Conservation (phyloP, 805 yeast genomes). For the Pichia heedii region DNA sequence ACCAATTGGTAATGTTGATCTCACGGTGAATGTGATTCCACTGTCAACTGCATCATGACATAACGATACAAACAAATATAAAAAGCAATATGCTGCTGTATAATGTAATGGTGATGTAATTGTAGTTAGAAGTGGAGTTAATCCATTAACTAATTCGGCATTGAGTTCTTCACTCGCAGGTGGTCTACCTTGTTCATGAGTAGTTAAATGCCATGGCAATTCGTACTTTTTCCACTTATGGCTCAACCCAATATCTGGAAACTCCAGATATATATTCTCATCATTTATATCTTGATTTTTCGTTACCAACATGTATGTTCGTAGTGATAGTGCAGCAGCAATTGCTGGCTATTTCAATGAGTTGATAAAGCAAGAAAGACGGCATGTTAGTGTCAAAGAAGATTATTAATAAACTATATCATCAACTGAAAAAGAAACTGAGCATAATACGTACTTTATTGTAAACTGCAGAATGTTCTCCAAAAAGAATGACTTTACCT, state of each 20-base stretch:
- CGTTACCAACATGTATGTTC: conserved; percentile 70
- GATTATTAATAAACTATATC: no score
- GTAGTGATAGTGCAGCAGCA: conserved; percentile 84
- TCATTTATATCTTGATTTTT: conserved; percentile 30
- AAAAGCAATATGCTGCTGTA: conserved; percentile 73
- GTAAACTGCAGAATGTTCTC: conserved; percentile 95
- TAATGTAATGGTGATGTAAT: conserved; percentile 53
- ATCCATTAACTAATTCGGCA: conserved; percentile 45
- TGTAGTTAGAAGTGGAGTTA: conserved; percentile 36
- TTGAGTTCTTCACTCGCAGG: conserved; percentile 46
- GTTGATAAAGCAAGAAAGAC: no score
- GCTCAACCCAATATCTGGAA: conserved; percentile 71
- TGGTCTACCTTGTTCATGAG: conserved; percentile 18
- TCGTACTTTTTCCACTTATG: conserved; percentile 54
- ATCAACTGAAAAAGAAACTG: no score
- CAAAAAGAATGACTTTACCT: conserved; percentile 91
- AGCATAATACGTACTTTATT: conserved; percentile 48
- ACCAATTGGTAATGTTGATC: conserved; percentile 87
- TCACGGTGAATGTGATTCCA: conserved; percentile 47
- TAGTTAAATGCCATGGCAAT: conserved; percentile 48
- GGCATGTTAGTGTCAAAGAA: no score
- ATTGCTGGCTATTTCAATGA: conserved; percentile 87
- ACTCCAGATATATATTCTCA: conserved; percentile 51
- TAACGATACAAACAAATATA: conserved; percentile 62
- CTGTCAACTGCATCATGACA: conserved; percentile 42